These are phyloP conservation scores for Zymoseptoria ardabiliae DNA, from an alignment of 2,329 filamentous ascomycete species.

Conservation along the genomic window DNA sequence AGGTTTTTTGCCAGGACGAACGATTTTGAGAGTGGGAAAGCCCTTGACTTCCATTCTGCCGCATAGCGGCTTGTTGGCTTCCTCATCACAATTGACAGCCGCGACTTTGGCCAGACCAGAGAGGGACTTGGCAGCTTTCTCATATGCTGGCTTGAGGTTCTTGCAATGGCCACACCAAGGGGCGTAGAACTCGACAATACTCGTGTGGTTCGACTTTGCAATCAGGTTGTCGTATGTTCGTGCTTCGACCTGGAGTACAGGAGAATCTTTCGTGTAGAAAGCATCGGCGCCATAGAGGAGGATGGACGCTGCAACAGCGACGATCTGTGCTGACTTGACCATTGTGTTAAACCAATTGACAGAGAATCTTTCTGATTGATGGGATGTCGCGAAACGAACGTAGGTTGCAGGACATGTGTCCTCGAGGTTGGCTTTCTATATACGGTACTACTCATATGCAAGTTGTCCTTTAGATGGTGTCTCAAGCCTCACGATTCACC, in stretches of 20 bases:
- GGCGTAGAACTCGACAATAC: constrained; percentile 65
- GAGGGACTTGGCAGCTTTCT: constrained; percentile 84
- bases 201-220: constrained; percentile 77
- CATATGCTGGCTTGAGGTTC: constrained; percentile 90
- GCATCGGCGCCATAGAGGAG: constrained; percentile 60
- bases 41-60: constrained; percentile 79
- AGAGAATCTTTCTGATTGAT: background rate
- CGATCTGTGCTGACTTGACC: constrained; percentile 21
- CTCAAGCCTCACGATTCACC: background rate
- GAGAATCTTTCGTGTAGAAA: constrained; percentile 79
- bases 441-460: background rate
- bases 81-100: constrained; percentile 90
- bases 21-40: constrained; percentile 92
- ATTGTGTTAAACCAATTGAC: constrained; percentile 6
- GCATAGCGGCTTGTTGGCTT: constrained; percentile 83
- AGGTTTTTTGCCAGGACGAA: constrained; percentile 73
- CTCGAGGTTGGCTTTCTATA: background rate
- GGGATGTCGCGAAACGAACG: background rate
- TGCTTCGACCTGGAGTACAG: constrained; percentile 73
- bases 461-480: background rate
- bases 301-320: constrained; percentile 52
- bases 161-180: constrained; percentile 98
- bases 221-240: constrained; percentile 78
- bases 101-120: constrained; percentile 91
- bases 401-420: background rate